phyloP scores from a whole-genome alignment of 176 grass and related monocot species.

The Hsuehochloa calcarea region DNA sequence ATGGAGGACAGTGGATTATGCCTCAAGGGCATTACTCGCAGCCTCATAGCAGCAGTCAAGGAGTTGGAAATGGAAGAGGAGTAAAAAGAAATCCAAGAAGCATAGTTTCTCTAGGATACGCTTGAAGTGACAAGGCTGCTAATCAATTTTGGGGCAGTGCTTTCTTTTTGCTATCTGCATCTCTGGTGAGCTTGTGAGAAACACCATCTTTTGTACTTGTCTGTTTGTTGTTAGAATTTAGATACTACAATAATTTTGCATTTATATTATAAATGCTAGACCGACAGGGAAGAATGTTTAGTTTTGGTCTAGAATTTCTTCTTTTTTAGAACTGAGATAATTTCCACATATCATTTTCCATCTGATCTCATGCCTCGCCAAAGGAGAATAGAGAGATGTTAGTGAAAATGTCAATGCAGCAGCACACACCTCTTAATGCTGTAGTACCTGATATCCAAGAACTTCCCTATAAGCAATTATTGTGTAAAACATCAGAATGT shows the following conservation, averaged over 20 bases:
- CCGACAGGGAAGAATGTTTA: conserved; percentile 20
- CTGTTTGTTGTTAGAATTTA: conserved; percentile 42
- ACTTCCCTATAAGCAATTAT: not conserved
- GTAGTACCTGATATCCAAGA: not conserved
- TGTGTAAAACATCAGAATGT: not conserved
- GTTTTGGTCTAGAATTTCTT: conserved; percentile 30
- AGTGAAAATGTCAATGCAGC: conserved; percentile 1
- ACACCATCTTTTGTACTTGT: conserved; percentile 30
- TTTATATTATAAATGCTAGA: conserved; percentile 49
- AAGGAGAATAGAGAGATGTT: not conserved
- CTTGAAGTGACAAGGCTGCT: not conserved
- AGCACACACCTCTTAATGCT: conserved; percentile 4
- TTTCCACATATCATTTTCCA: not conserved
- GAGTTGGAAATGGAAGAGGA: conserved; percentile 75
- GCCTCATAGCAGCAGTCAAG: conserved; percentile 86
- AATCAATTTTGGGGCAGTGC: conserved; percentile 30
- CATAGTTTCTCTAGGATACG: conserved; percentile 46
- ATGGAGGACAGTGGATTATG: conserved; percentile 65
- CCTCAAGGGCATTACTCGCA: conserved; percentile 59
- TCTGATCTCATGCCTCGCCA: not conserved
- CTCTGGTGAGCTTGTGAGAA: conserved; percentile 44
- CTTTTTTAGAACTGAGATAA: not conserved
- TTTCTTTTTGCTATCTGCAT: conserved; percentile 23
- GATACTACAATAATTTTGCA: conserved; percentile 45
- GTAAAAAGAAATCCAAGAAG: conserved; percentile 44